Conservation (phyloP, 805 yeast genomes). For the Torulaspora delbrueckii region DNA sequence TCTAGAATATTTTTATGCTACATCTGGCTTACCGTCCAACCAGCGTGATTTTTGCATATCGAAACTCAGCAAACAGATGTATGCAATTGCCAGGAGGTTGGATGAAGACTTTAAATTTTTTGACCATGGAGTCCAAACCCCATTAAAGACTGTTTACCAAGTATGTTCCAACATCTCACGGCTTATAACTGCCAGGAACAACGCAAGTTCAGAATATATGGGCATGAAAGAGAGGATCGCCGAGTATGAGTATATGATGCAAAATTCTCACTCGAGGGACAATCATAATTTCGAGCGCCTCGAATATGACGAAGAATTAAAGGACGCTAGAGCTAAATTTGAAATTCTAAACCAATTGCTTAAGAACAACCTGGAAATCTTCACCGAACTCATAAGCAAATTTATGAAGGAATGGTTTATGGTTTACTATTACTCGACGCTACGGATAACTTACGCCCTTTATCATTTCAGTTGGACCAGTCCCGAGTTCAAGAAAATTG, state of each 20-base stretch:
- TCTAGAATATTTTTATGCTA: constrained; percentile 6
- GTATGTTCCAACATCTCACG: constrained; percentile 13
- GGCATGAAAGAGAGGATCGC: constrained; percentile 6
- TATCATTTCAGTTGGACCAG: constrained; percentile 17
- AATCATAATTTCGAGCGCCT: constrained; percentile 4
- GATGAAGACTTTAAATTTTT: constrained; percentile 18
- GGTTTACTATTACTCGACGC: constrained; percentile 19
- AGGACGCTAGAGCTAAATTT: constrained; percentile 11
- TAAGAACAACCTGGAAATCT: constrained; percentile 13
- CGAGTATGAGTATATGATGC: constrained; percentile 3
- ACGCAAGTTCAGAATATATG: constrained; percentile 11
- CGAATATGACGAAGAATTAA: constrained; percentile 11
- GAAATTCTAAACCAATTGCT: constrained; percentile 18
- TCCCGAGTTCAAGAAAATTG: constrained; percentile 17
- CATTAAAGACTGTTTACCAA: constrained; percentile 10
- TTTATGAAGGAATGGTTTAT: constrained; percentile 21
- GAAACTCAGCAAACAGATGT: constrained; percentile 14
- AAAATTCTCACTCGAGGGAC: constrained; percentile 3
- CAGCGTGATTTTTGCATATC: constrained; percentile 11
- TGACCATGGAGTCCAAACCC: constrained; percentile 17
- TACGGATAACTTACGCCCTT: constrained; percentile 20
- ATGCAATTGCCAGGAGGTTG: constrained; percentile 12
- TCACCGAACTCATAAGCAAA: constrained; percentile 8
- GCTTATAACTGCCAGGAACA: constrained; percentile 6
- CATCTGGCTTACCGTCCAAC: constrained; percentile 4